Conservation (phyloP, 768 basidiomycete genomes). For the Pulveroboletus sp. region DNA sequence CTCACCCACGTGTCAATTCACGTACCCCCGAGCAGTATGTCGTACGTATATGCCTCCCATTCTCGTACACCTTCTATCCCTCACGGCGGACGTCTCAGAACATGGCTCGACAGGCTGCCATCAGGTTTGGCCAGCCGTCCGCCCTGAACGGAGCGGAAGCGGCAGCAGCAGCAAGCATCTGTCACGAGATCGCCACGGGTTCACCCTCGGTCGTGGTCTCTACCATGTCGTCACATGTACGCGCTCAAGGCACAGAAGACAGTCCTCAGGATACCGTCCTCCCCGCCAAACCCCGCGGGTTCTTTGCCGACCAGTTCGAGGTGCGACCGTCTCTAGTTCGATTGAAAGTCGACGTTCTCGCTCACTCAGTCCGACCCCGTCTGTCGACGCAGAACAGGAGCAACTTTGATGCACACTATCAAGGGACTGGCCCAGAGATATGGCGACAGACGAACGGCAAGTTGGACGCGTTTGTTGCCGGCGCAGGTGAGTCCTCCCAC, state of each 20-base stretch:
- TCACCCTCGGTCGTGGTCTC: conserved; percentile 51
- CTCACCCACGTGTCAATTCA: neutral
- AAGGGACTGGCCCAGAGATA: conserved; percentile 92
- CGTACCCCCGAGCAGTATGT: conserved; percentile 46
- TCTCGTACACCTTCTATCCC: neutral
- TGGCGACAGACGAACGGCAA: conserved; percentile 86
- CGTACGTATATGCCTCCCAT: conserved; percentile 37
- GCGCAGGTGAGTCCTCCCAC: conserved; percentile 56
- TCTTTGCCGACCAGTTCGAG: conserved; percentile 97
- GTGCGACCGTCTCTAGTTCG: conserved; percentile 27
- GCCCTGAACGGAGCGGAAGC: conserved; percentile 11
- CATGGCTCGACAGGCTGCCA: conserved; percentile 75
- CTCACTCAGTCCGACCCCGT: too few relatives aligned
- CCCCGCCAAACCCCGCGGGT: conserved; percentile 61
- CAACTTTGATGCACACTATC: conserved; percentile 85
- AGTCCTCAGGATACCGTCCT: conserved; percentile 41
- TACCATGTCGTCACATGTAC: conserved; percentile 43
- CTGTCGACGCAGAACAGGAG: conserved; percentile 54
- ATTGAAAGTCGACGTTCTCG: too few relatives aligned
- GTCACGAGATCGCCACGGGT: conserved; percentile 37
- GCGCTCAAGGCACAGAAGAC: conserved; percentile 25
- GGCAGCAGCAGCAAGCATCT: conserved; percentile 11
- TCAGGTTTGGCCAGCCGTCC: conserved; percentile 56
- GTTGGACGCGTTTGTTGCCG: conserved; percentile 81
- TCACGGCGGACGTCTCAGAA: conserved; percentile 49